Base-by-base conservation (phyloP, 352 stramenopile species). In the Thalassiosira oceanica region DNA sequence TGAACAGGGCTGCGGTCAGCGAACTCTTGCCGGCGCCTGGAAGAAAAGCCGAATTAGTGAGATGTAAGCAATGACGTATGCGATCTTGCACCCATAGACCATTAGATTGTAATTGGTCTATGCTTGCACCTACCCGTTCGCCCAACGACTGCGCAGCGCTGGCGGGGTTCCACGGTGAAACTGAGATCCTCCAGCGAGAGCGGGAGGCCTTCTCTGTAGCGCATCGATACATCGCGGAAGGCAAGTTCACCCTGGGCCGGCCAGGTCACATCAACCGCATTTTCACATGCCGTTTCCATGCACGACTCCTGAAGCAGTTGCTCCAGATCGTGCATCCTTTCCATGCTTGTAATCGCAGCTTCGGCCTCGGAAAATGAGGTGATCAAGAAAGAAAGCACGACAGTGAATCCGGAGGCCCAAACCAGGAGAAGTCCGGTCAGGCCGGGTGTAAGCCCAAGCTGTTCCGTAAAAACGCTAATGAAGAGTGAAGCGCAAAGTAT, bases 71-170 rank as follows among this genome's bases (percentile, higher is more conserved):
- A n/a, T n/a, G n/a, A n/a, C n/a, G n/a, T n/a, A n/a, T n/a, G n/a
- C 5, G n/a, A 3, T 16, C 28, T 50, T 15, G 20, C 20, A 35
- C 43, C 31, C 7, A n/a, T 23, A 48, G 18, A 48, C 11, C 21
- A 48, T 48, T 6, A 21, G 39, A 43, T 28, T 10, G 31, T 37
- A 37, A 13, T 37, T 37, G 31, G 7, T n/a, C 31, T 13, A 37
- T 37, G 7, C 31, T 29, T 11, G 43, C 42, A 33, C 46, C 60
- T 29, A 74, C 78, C 82, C 15, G 83, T 90, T 42, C 80, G 58
- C 16, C 86, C 86, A 20, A 88, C 83, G 50, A 95, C 85, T 27
- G 95, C 95, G 24, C 96, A 86, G 76, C 98, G 98, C 18, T 94
- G 86, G 35, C 88, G 83, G 0, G 85, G 74, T 5, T 81, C 76